Evolutionary conservation across 2,329 filamentous ascomycete species (phyloP).

Genomic region (Ophiosphaerella korrae): DNA sequence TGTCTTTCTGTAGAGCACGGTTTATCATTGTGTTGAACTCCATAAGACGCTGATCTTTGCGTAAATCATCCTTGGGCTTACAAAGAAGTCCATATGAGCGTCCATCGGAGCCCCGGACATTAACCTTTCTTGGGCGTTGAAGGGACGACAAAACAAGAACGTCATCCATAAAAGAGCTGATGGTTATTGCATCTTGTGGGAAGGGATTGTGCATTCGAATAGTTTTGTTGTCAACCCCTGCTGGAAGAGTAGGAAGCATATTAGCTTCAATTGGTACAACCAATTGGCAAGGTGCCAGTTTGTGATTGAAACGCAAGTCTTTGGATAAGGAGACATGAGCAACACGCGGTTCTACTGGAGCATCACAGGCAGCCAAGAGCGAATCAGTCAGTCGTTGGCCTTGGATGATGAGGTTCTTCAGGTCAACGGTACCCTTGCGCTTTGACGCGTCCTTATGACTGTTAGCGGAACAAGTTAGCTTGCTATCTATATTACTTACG

Average conservation of each 20-base stretch:
- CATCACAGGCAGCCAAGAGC: slow-evolving; percentile 78
- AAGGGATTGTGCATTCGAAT: slow-evolving; percentile 81
- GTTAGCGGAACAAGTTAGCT: slow-evolving; percentile 33
- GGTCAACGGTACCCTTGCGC: slow-evolving; percentile 63
- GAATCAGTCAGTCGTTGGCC: slow-evolving; percentile 85
- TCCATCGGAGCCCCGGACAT: slow-evolving; percentile 86
- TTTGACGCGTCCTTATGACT: slow-evolving; percentile 57
- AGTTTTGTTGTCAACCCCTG: slow-evolving; percentile 70
- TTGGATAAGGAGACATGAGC: slow-evolving; percentile 75
- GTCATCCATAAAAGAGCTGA: slow-evolving; percentile 80
- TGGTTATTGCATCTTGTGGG: slow-evolving; percentile 81
- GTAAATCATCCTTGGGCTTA: slow-evolving; percentile 97
- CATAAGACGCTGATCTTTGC: slow-evolving; percentile 97
- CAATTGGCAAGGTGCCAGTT: slow-evolving; percentile 77
- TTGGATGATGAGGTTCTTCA: slow-evolving; percentile 73
- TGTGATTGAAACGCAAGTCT: slow-evolving; percentile 83
- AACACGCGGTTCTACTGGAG: slow-evolving; percentile 73
- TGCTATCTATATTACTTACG: slow-evolving; percentile 22
- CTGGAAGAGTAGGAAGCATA: slow-evolving; percentile 79
- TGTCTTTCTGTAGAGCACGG: slow-evolving; percentile 85
- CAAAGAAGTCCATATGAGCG: slow-evolving; percentile 87
- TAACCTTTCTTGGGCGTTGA: slow-evolving; percentile 89
- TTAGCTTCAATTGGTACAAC: slow-evolving; percentile 89
- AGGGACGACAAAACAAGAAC: slow-evolving; percentile 89
- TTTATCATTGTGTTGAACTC: slow-evolving; percentile 99